Base-by-base conservation (phyloP, 1,284 basidiomycete species). In the Sporisorium exsertum region DNA sequence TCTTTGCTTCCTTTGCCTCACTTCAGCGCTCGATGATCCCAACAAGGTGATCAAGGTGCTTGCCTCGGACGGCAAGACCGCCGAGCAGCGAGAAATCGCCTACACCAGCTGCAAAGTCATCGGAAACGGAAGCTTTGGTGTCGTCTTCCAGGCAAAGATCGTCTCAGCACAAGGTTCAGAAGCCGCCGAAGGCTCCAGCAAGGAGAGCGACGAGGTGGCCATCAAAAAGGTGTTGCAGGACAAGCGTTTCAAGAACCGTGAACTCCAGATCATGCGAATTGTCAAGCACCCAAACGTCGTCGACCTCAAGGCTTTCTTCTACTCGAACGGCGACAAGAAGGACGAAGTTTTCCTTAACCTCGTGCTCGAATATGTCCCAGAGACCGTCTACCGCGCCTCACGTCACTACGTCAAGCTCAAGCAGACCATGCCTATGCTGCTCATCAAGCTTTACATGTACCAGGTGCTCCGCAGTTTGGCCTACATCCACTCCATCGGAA, bases 221-320 rank as follows among this genome's bases (percentile, higher is more conserved):
- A 99, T 99, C 90, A 99, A 99, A 91, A 99, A 98, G 89, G 96
- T 99, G 58, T 88, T 99, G 79, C 96, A 99, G 89, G 96, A 99
- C 89, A 99, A 99, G 90, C 91, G 96, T 79, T 99, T 99, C 92
- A 99, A 99, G 96, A 99, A 99, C 88, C 96, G 96, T 84, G 96
- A 99, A 88, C 89, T 99, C 64, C 97, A 99, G 88, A 99, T 99
- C 87, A 99, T 99, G 96, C 91, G 95, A 83, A 91, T 98, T 59
- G 94, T 99, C 58, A 91, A 91, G 78, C 96, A 99, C 88, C 97
- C 97, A 58, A 99, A 99, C 85, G 96, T 99, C 47, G 94, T 97
- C 82, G 96, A 98, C 84, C 91, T 99, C 77, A 93, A 93, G 82
- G 95, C 95, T 3, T 99, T 97, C 88, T 99, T 99, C 89, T 99